Percentiles rank a stretch among this genome's conserved stretches.
Conservation (phyloP, 306 rosid species). For the Lathyrus aphaca region DNA sequence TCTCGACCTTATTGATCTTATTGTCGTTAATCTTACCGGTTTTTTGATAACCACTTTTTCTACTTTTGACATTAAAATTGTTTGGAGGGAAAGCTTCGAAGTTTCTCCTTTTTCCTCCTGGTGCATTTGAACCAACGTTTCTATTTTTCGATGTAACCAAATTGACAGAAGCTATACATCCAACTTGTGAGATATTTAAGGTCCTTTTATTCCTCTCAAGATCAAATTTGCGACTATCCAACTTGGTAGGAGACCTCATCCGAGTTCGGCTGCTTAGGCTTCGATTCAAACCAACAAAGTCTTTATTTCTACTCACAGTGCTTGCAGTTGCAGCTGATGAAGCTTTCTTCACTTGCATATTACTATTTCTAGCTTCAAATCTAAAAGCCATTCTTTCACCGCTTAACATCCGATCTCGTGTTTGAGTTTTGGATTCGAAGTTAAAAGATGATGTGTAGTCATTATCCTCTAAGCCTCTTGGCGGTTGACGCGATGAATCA, state of each 20-base stretch:
- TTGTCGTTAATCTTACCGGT: conserved; percentile 44
- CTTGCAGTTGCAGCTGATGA: conserved; percentile 55
- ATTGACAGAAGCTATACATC: conserved; percentile 35
- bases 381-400: conserved; percentile 42
- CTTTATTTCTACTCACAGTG: conserved; percentile 49
- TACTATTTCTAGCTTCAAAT: conserved; percentile 46
- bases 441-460: conserved; percentile 32
- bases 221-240: conserved; percentile 47
- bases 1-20: conserved; percentile 48
- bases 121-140: conserved; percentile 40
- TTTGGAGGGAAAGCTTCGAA: conserved; percentile 40
- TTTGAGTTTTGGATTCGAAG: conserved; percentile 42
- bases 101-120: conserved; percentile 43
- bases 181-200: conserved; percentile 38
- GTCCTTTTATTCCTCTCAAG: conserved; percentile 58
- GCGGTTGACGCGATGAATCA: conserved; percentile 42
- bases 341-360: conserved; percentile 47
- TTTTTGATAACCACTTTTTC: conserved; percentile 40
- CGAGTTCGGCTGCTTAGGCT: conserved; percentile 50
- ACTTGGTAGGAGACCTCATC: conserved; percentile 49
- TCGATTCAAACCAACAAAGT: conserved; percentile 67
- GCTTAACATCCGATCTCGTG: conserved; percentile 43
- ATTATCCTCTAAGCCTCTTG: conserved; percentile 36
- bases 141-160: conserved; percentile 41
- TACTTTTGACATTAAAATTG: conserved; percentile 39